phyloP scores from a whole-genome alignment of 352 stramenopile species.

The Lagenidium sp. region DNA sequence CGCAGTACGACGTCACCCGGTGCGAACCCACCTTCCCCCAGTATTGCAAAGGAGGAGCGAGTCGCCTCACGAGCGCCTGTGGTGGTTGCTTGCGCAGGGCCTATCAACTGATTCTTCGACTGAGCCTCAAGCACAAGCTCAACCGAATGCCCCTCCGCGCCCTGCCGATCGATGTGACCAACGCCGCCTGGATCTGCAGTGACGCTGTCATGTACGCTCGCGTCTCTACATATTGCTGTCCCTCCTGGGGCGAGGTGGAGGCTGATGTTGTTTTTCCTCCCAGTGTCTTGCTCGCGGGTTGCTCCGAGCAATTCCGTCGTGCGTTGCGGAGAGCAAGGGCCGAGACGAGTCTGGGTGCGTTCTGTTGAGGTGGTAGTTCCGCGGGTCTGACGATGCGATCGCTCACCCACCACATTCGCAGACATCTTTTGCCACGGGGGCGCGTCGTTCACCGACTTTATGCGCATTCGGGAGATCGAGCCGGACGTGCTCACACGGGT shows the following conservation, averaged over 20 bases:
- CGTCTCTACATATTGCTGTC: no score
- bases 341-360: no score
- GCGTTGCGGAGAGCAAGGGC: conserved; percentile 34
- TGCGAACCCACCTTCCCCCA: no score
- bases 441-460: conserved; percentile 62
- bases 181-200: conserved; percentile 65
- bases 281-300: conserved; percentile 56
- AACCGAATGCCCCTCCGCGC: conserved; percentile 28
- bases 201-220: conserved; percentile 69
- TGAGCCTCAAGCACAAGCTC: conserved; percentile 39
- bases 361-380: no score
- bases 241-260: no score
- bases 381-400: background rate
- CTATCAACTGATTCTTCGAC: conserved; percentile 51
- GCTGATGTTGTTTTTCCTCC: no score
- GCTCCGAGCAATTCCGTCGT: conserved; percentile 36
- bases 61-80: no score
- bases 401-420: no score
- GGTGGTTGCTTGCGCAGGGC: no score
- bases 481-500: conserved; percentile 37
- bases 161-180: conserved; percentile 38
- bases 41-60: no score
- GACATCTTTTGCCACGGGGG: conserved; percentile 70
- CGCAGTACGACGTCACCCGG: conserved; percentile 57
- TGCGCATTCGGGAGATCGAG: conserved; percentile 34